Evolutionary conservation across 2,329 filamentous ascomycete genomes (phyloP), one percentile per base, ranked within the genome.

Genomic region (Pyrenochaeta sp.): DNA sequence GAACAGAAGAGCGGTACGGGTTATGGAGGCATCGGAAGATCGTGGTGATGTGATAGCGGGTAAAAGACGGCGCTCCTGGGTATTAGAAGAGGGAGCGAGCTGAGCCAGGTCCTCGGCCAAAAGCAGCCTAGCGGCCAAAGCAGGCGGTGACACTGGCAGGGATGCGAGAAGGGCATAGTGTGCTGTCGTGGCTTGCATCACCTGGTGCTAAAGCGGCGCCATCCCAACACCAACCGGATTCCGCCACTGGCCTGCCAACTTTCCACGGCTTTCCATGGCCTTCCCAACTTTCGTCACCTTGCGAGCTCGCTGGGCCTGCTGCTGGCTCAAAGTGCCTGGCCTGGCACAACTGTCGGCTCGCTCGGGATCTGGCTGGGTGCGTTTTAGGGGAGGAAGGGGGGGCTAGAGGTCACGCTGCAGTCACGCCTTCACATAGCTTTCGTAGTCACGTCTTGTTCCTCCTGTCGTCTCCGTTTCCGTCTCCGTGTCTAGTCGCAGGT

Each of bases 11-110:
- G 49, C 49, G 57, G 57, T 60, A 58, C 58, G 56, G 64, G 63
- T 67, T 64, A 67, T 61, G 63, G 68, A 64, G 63, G 60, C 64
- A 71, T 72, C 56, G 57, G 61, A 54, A 57, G 54, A 55, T 56
- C 58, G 60, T 60, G 59, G 55, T 62, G 61, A 66, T 61, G 63
- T 65, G 58, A 58, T 57, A 54, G 54, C 58, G 60, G 63, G 63
- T 62, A 36, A 58, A 45, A 48, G 54, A 61, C 51, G 63, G 56
- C 49, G 48, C 43, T 40, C 45, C 40, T 53, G 54, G 36, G 60
- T 61, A 56, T 61, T 52, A 60, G 50, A 56, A 29, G 45, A 58
- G 53, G 43, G 47, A 47, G 51, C 35, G 20, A 41, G 46, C 53
- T 43, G 44, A 39, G 54, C 50, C 46, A 35, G 49, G 45, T n/a